Percentiles rank a stretch among this genome's conserved stretches.
Conservation (phyloP, 208 protist species). For the Leishmania major region DNA sequence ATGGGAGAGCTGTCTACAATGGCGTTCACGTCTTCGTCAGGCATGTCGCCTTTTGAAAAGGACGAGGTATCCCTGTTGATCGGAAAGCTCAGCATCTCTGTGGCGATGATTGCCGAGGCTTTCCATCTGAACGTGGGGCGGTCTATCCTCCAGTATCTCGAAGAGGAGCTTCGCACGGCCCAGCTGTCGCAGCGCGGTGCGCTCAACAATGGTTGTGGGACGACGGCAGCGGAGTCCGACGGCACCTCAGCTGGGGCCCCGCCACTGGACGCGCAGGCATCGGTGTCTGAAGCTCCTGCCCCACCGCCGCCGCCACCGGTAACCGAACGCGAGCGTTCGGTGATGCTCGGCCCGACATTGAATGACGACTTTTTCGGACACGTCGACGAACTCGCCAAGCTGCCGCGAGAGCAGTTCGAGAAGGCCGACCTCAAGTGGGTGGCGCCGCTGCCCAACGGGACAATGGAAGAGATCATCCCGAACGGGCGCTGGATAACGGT, state of each 20-base stretch:
- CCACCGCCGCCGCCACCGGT: not conserved
- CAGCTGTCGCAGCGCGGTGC: not conserved
- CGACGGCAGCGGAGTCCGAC: not conserved
- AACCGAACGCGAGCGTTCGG: not conserved
- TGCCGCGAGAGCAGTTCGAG: constrained; percentile 45
- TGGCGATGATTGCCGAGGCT: constrained; percentile 57
- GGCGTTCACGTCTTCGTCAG: constrained; percentile 41
- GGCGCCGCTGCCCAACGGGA: constrained; percentile 48
- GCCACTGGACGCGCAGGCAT: too few species aligned
- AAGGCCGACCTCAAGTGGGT: constrained; percentile 69
- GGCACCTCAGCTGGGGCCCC: too few species aligned
- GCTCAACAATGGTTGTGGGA: not conserved
- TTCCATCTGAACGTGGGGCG: constrained; percentile 61
- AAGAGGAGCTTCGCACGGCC: constrained; percentile 33
- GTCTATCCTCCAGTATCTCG: constrained; percentile 50
- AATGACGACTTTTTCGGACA: constrained; percentile 63
- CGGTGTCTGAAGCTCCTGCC: not conserved
- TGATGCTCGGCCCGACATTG: constrained; percentile 36
- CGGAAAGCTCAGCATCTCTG: constrained; percentile 59
- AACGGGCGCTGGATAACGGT: constrained; percentile 53
- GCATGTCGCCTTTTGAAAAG: constrained; percentile 73
- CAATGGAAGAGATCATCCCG: constrained; percentile 67
- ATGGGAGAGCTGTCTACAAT: constrained; percentile 72
- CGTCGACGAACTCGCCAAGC: constrained; percentile 51
- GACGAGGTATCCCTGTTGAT: constrained; percentile 61